These are phyloP conservation scores for Populus tremula DNA, from an alignment of 345 rosid genomes.

Conservation along the genomic window DNA sequence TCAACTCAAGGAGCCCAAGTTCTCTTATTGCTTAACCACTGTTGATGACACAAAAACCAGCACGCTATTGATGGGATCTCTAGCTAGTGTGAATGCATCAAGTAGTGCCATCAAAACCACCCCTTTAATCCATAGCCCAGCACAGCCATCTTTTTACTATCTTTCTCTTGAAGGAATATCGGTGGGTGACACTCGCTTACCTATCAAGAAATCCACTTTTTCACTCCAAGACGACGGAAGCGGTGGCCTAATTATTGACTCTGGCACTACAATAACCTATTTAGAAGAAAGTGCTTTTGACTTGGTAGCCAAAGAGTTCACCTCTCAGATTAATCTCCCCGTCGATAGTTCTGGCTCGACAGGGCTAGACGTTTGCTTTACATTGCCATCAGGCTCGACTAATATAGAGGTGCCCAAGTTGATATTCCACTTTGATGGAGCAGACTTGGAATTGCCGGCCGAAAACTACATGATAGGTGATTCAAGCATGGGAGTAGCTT, in stretches of 20 bases:
- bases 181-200: conserved; percentile 59
- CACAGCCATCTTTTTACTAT: conserved; percentile 84
- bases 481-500: conserved; percentile 49
- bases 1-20: conserved; percentile 66
- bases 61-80: conserved; percentile 62
- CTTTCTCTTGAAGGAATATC: conserved; percentile 80
- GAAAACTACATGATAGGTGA: conserved; percentile 84
- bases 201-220: conserved; percentile 64
- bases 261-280: conserved; percentile 86
- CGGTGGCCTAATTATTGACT: conserved; percentile 90
- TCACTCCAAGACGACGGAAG: conserved; percentile 62
- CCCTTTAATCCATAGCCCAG: conserved; percentile 54
- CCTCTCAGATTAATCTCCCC: conserved; percentile 42
- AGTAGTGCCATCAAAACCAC: conserved; percentile 37
- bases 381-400: conserved; percentile 35
- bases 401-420: conserved; percentile 60
- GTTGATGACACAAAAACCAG: conserved; percentile 56
- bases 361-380: conserved; percentile 86
- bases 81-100: conserved; percentile 30
- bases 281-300: conserved; percentile 54
- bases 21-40: conserved; percentile 76
- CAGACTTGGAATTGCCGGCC: conserved; percentile 70
- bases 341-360: conserved; percentile 50
- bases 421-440: conserved; percentile 67
- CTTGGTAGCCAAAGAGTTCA: conserved; percentile 50